Base-by-base conservation (phyloP, 305 asterid species). In the Plantago lanceolata region DNA sequence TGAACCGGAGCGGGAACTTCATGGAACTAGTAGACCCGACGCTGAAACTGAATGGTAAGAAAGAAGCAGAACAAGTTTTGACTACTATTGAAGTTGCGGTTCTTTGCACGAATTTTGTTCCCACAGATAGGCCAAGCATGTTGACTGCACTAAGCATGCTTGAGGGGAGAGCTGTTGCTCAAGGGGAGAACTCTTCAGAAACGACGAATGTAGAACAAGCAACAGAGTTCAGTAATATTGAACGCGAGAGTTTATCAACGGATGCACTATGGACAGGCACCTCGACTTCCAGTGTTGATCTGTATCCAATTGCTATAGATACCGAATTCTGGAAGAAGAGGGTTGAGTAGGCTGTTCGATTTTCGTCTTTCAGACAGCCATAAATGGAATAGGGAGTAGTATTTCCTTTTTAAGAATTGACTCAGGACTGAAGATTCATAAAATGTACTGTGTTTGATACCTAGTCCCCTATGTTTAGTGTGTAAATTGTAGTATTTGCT, bases 91-190 rank as follows among this genome's bases (percentile, higher is more conserved):
- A 76, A 81, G 66, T 47, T 85, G 70, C 89, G 2, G 73, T 88
- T 3, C 59, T 85, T 62, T 91, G 98, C 52, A 81, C 98, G 3
- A 91, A 88, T 69, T 92, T 87, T 9, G 85, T 94, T 19, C 95
- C 96, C 8, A 73, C 96, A 24, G 83, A 88, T 6, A 75, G 94
- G 60, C 98, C 98, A 28, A 29, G 78, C 71, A 91, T 91, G 98
- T 82, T 92, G n/a, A 75, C 88, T 0, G 95, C 72, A 19, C 92
- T 88, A 70, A 75, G 78, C 50, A 91, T 91, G 98, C 90, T 91
- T 8, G 83, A 91, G 37, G 98, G 96, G 7, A 78, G 83, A 63
- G 3, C 28, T 19, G 28, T 18, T n/a, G 56, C n/a, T 7, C 16
- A 9, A 1, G 56, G n/a, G 26, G 29, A 18, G 57, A 67, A 28